These are phyloP conservation scores for Singerocomus inundabilis DNA, from an alignment of 1,284 basidiomycete genomes.

Conservation along the genomic window DNA sequence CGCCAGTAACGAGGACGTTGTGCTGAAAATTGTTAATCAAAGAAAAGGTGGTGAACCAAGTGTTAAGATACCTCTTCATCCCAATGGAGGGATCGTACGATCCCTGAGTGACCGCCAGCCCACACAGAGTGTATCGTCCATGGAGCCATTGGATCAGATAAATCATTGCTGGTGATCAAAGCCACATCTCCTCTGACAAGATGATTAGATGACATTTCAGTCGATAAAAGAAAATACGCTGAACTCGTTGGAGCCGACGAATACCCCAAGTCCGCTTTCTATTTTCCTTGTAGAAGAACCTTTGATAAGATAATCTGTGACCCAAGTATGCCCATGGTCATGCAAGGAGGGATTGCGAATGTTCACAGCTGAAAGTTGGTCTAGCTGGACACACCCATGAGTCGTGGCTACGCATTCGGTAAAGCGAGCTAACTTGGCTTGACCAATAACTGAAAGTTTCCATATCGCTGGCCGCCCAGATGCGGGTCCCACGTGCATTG, in stretches of 20 bases:
- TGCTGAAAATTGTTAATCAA: conserved; percentile 35
- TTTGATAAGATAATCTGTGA: conserved; percentile 61
- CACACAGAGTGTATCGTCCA: conserved; percentile 55
- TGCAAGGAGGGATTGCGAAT: conserved; percentile 54
- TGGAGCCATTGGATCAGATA: conserved; percentile 35
- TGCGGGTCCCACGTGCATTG: conserved; percentile 31
- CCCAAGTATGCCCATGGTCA: conserved; percentile 47
- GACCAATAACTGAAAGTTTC: conserved; percentile 80
- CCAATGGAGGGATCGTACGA: conserved; percentile 58
- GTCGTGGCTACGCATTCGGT: neutral
- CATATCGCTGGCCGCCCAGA: conserved; percentile 83
- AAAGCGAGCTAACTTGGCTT: conserved; percentile 47
- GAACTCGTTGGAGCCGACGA: conserved; percentile 64
- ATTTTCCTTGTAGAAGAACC: conserved; percentile 33
- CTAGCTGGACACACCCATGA: conserved; percentile 41
- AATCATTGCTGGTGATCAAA: conserved; percentile 45
- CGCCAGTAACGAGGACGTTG: conserved; percentile 54
- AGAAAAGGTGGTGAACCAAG: conserved; percentile 2
- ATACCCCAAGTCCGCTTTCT: conserved; percentile 40
- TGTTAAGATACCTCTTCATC: conserved; percentile 49
- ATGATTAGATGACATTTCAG: conserved; percentile 2
- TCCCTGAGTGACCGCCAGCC: conserved; percentile 50
- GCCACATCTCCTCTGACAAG: conserved; percentile 56
- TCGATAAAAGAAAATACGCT: conserved; percentile 14
- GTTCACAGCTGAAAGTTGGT: conserved; percentile 47